Evolutionary conservation across 192 early-diverging fungal genomes (phyloP).

Genomic region (Kickxella alabastrina): DNA sequence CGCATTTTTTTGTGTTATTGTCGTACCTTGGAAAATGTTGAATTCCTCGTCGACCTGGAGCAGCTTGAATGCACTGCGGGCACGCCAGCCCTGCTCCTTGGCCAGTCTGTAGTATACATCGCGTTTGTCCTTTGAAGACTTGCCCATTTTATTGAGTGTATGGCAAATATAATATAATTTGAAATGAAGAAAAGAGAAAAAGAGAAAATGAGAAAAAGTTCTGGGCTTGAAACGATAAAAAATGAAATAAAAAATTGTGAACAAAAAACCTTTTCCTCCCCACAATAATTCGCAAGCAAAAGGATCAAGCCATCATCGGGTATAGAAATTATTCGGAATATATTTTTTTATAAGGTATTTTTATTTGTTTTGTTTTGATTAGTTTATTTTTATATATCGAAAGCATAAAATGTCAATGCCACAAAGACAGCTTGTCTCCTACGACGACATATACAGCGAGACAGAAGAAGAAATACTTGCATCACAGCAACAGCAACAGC

Average conservation of each 20-base stretch:
- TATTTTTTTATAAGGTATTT: too few species aligned
- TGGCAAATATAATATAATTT: too few species aligned
- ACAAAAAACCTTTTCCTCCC: not conserved
- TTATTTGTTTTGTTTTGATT: too few species aligned
- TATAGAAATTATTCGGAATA: too few species aligned
- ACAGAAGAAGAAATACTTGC: slow-evolving; percentile 4
- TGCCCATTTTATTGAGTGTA: slow-evolving; percentile 56
- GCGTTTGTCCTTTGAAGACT: slow-evolving; percentile 88
- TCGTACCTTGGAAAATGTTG: slow-evolving; percentile 71
- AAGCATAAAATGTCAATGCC: slow-evolving; percentile 4
- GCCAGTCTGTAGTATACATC: slow-evolving; percentile 96
- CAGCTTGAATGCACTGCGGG: slow-evolving; percentile 95
- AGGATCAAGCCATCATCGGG: too few species aligned
- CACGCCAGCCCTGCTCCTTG: slow-evolving; percentile 97
- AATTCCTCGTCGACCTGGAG: slow-evolving; percentile 96
- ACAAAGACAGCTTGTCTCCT: slow-evolving; percentile 31
- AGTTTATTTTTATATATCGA: too few species aligned
- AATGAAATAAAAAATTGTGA: not conserved
- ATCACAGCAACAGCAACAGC: not conserved
- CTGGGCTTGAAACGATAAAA: not conserved
- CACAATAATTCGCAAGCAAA: not conserved
- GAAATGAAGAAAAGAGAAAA: not conserved
- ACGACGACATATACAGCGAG: slow-evolving; percentile 34
- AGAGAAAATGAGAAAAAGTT: not conserved
- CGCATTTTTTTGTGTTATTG: not conserved